A percentile compares a stretch with the other conserved stretches of the same genome.
These are phyloP conservation scores for Penicillium canariense DNA, from an alignment of 495 filamentous ascomycete species.

Conservation along the genomic window DNA sequence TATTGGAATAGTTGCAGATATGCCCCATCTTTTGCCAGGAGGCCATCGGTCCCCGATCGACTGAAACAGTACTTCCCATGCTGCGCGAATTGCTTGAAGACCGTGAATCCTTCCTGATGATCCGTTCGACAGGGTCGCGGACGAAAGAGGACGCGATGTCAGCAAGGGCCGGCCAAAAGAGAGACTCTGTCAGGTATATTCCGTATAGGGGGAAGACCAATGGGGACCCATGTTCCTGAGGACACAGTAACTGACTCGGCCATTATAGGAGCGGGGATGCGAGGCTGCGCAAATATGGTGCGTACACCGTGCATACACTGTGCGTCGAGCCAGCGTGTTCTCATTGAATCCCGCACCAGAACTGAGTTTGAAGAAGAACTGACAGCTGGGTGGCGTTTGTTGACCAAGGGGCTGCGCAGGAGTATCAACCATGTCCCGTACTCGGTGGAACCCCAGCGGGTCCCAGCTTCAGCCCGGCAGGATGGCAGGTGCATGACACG, in stretches of 20 bases:
- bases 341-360: not conserved
- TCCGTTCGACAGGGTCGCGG: too few species aligned
- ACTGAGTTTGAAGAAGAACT: not conserved
- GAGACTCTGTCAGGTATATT: not conserved
- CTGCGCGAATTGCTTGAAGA: not conserved
- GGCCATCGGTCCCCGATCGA: not conserved
- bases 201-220: not conserved
- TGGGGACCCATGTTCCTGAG: not conserved
- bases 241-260: not conserved
- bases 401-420: too few species aligned
- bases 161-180: not conserved
- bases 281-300: not conserved
- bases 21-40: not conserved
- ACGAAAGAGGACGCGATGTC: not conserved
- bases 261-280: not conserved
- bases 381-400: conserved; percentile 1
- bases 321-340: not conserved
- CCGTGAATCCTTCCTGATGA: not conserved
- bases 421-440: too few species aligned
- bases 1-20: not conserved
- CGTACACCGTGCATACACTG: not conserved
- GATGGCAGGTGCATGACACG: not conserved
- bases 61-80: not conserved
- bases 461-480: not conserved
- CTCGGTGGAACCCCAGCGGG: not conserved